phyloP scores from a whole-genome alignment of 2,329 filamentous ascomycete species.

The Aspergillus sp. region DNA sequence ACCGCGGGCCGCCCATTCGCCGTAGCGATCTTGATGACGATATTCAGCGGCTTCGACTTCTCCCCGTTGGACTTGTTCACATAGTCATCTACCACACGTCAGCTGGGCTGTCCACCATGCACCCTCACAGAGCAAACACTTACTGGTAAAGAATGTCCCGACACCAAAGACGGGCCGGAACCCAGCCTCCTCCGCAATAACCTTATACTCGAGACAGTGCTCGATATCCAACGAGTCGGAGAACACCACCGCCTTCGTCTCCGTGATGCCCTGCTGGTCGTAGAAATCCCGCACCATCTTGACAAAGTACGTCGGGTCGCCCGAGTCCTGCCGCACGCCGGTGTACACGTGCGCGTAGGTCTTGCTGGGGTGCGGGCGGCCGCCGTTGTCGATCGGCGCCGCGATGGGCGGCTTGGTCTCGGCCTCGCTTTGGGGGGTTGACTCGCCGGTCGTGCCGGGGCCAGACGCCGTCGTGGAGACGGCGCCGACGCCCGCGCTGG shows the following conservation, averaged over 20 bases:
- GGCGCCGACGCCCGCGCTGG: constrained; percentile 41
- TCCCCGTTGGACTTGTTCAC: constrained; percentile 66
- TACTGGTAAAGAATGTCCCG: constrained; percentile 88
- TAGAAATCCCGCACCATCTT: constrained; percentile 80
- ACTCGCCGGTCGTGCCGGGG: constrained; percentile 44
- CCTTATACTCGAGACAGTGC: constrained; percentile 85
- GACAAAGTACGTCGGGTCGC: constrained; percentile 78
- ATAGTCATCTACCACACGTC: constrained; percentile 67
- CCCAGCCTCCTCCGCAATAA: constrained; percentile 72
- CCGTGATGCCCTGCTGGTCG: constrained; percentile 68
- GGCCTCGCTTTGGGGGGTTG: constrained; percentile 36
- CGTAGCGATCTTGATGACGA: constrained; percentile 94
- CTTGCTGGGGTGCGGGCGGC: constrained; percentile 44
- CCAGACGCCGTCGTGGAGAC: constrained; percentile 40
- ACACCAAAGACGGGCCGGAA: constrained; percentile 90
- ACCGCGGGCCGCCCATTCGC: constrained; percentile 78
- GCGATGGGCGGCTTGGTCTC: constrained; percentile 45
- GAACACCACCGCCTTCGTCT: constrained; percentile 88
- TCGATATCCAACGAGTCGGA: constrained; percentile 94
- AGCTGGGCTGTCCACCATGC: no score
- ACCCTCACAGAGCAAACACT: constrained; percentile 19
- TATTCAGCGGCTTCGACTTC: constrained; percentile 91
- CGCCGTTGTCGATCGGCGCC: constrained; percentile 38
- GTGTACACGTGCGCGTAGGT: constrained; percentile 81
- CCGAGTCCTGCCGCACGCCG: constrained; percentile 87